Conservation (phyloP, 805 yeast genomes). For the Scheffersomyces ergatensis region DNA sequence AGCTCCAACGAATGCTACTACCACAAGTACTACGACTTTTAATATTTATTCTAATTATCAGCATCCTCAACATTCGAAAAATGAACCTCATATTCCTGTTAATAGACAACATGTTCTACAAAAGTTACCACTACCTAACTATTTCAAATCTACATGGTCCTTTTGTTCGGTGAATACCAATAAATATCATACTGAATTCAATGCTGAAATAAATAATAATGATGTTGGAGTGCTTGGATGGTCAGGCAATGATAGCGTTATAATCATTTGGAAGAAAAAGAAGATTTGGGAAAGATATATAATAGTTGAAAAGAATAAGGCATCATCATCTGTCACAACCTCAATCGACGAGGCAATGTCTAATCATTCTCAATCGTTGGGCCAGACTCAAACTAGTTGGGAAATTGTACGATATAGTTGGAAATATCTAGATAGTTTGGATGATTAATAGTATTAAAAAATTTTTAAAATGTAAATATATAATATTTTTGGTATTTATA, state of each 20-base stretch:
- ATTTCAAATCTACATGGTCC: conserved; percentile 86
- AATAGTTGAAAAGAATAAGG: conserved; percentile 49
- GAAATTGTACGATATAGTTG: conserved; percentile 22
- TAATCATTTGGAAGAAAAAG: conserved; percentile 70
- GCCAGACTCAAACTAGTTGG: conserved; percentile 14
- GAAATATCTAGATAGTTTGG: conserved; percentile 20
- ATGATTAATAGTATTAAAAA: conserved; percentile 1
- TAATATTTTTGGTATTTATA: too few relatives aligned
- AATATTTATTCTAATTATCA: not conserved
- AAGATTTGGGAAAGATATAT: conserved; percentile 87
- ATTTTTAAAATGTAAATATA: too few relatives aligned
- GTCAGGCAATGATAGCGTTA: conserved; percentile 70
- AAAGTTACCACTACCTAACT: conserved; percentile 59
- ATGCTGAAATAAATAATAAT: conserved; percentile 10
- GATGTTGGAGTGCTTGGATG: conserved; percentile 56
- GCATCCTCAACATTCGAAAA: conserved; percentile 4
- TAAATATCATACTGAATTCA: conserved; percentile 29
- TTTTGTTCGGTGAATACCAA: conserved; percentile 68
- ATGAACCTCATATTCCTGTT: conserved; percentile 13
- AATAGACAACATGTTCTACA: conserved; percentile 68
- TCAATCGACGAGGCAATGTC: not conserved
- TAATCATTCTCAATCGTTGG: too few relatives aligned
- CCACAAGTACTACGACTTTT: conserved; percentile 7
- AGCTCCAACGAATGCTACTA: conserved; percentile 19
- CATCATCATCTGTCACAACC: not conserved